These are phyloP conservation scores for Macrophomina phaseolina DNA, from an alignment of 2,329 filamentous ascomycete species.

Conservation along the genomic window DNA sequence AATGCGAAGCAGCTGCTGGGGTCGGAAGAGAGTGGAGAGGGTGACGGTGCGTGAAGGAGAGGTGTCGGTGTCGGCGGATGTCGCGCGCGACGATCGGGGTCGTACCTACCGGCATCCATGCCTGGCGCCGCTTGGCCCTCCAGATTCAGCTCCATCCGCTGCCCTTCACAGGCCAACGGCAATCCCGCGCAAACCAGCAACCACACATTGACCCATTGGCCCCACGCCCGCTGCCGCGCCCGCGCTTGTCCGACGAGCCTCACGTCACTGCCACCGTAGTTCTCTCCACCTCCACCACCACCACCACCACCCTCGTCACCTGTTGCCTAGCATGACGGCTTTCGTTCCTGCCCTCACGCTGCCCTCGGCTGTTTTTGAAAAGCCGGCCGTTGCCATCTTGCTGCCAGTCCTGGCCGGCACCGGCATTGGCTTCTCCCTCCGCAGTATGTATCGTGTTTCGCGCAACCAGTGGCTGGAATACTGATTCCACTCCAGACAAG, in stretches of 20 bases:
- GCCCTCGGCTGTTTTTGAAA: constrained; percentile 72
- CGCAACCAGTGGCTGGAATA: not conserved
- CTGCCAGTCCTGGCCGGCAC: constrained; percentile 76
- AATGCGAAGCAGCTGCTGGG: constrained; percentile 8
- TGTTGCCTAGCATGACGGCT: constrained; percentile 69
- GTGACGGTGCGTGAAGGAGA: constrained; percentile 24
- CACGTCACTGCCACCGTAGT: constrained; percentile 6
- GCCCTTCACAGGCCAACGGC: constrained; percentile 10
- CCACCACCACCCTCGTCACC: not conserved
- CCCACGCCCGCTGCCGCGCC: constrained; percentile 9
- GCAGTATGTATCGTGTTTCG: constrained; percentile 57
- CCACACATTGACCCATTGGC: not conserved
- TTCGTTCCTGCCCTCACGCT: constrained; percentile 80
- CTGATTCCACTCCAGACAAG: constrained; percentile 51
- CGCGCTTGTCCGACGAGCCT: constrained; percentile 16
- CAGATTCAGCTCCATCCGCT: no score
- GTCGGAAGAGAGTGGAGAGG: constrained; percentile 21
- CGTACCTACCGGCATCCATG: constrained; percentile 1
- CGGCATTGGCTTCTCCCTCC: constrained; percentile 71
- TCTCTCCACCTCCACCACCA: not conserved
- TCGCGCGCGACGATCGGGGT: constrained; percentile 21
- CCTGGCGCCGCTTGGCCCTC: no score
- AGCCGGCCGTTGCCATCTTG: constrained; percentile 74
- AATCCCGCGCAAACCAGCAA: constrained; percentile 24
- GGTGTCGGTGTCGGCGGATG: not conserved